These are phyloP conservation scores for Ogataea paraovalis DNA, from an alignment of 805 yeast genomes.

Conservation along the genomic window DNA sequence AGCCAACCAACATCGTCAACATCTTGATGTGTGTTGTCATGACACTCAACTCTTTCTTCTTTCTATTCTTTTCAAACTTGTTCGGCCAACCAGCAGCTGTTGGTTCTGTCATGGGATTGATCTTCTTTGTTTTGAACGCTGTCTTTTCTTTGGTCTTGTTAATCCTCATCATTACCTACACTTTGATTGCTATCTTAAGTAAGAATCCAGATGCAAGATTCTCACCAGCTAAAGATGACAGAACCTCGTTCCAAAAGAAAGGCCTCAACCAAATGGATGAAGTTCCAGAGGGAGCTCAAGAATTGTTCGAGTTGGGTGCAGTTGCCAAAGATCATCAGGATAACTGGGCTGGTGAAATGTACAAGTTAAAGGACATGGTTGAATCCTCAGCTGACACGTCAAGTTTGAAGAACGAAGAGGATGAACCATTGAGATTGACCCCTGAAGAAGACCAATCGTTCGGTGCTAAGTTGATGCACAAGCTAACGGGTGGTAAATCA, in stretches of 20 bases:
- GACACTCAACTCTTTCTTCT: slow-evolving; percentile 76
- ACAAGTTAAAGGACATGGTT: slow-evolving; percentile 38
- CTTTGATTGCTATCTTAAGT: slow-evolving; percentile 58
- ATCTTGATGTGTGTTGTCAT: slow-evolving; percentile 70
- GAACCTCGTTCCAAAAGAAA: slow-evolving; percentile 75
- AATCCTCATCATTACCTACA: slow-evolving; percentile 63
- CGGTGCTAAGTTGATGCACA: slow-evolving; percentile 41
- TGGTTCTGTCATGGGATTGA: slow-evolving; percentile 84
- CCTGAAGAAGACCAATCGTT: slow-evolving; percentile 33
- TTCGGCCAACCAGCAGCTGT: slow-evolving; percentile 79
- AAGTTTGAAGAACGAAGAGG: slow-evolving; percentile 19
- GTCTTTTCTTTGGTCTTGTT: slow-evolving; percentile 77
- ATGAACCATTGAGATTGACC: slow-evolving; percentile 28
- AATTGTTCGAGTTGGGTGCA: slow-evolving; percentile 67
- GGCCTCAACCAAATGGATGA: slow-evolving; percentile 9
- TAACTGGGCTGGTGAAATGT: slow-evolving; percentile 70
- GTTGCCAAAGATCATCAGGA: slow-evolving; percentile 80
- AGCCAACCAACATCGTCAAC: slow-evolving; percentile 73
- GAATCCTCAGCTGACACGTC: slow-evolving; percentile 24
- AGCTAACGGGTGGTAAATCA: slow-evolving; percentile 41
- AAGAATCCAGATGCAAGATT: slow-evolving; percentile 88
- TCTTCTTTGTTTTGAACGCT: slow-evolving; percentile 84
- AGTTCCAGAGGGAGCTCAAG: slow-evolving; percentile 37
- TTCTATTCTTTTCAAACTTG: slow-evolving; percentile 79
- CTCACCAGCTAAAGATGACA: slow-evolving; percentile 86